Conservation (phyloP, 169 alveolate genomes). For the Babesia ovata region DNA sequence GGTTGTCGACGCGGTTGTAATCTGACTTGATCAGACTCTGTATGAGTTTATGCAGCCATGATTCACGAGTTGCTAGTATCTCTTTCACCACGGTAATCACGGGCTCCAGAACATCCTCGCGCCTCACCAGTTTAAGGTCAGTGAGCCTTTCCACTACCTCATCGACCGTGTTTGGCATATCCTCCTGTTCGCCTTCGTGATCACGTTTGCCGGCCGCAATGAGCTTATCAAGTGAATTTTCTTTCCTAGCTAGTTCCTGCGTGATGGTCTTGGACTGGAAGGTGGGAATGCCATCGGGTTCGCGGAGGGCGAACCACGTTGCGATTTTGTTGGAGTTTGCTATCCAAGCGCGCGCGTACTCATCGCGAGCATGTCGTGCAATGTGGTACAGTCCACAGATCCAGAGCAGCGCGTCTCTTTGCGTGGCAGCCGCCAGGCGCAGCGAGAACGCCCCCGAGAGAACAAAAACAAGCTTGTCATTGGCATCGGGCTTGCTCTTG, state of each 20-base stretch:
- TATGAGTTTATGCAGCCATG: slow-evolving; percentile 25
- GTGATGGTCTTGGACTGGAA: slow-evolving; percentile 9
- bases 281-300: slow-evolving; percentile 15
- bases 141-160: slow-evolving; percentile 28
- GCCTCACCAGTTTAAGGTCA: slow-evolving; percentile 14
- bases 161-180: background rate
- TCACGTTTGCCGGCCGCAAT: background rate
- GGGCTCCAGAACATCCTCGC: slow-evolving; percentile 32
- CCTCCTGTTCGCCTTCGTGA: background rate
- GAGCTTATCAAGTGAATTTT: background rate
- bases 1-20: slow-evolving; percentile 10
- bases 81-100: slow-evolving; percentile 23
- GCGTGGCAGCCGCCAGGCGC: slow-evolving; percentile 39
- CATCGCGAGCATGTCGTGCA: slow-evolving; percentile 47
- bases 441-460: slow-evolving; percentile 55
- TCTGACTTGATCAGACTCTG: background rate
- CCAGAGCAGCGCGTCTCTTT: slow-evolving; percentile 44
- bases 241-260: slow-evolving; percentile 7
- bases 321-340: slow-evolving; percentile 37
- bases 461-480: slow-evolving; percentile 19
- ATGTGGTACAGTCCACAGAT: slow-evolving; percentile 57
- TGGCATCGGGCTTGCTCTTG: slow-evolving; percentile 8
- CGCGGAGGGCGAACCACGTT: slow-evolving; percentile 10
- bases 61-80: slow-evolving; percentile 22
- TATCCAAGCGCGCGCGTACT: slow-evolving; percentile 56